Evolutionary conservation across 139 green algal genomes (phyloP), one percentile per base, ranked within the genome.

Genomic region (Pleodorina starrii): DNA sequence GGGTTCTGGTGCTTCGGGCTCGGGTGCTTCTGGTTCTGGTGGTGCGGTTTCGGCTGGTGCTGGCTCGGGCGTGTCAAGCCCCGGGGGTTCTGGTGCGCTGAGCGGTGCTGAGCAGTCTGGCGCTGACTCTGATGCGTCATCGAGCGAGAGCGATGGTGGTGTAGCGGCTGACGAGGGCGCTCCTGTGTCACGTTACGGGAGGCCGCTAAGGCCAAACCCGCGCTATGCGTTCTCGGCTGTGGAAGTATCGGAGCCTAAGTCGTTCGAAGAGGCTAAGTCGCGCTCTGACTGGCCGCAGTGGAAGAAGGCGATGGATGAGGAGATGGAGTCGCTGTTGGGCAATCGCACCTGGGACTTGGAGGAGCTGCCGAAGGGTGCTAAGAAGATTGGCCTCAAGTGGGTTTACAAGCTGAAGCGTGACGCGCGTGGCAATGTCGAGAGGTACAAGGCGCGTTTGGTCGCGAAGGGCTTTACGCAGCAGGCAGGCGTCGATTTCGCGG

Each of bases 371-470:
- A 12, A 35, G 11, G 74, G 82, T 5, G 46, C 42, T 5, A 76
- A 50, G 48, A 35, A 80, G 1, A 83, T 95, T 44, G 86, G 85
- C 77, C 29, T 77, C 19, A 93, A 92, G 54, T 94, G 92, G 88
- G 89, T 93, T 0, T 93, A 79, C 86, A 93, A 92, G 78, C 38
- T 91, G 5, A 95, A 95, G 88, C 43, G 79, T 0, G 80, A 90
- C 38, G 54, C 50, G 1, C 23, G 82, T 46, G 90, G 90, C 44
- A 92, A 88, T 46, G 91, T 94, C 36, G 90, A 91, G 89, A 71
- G 91, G 6, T 94, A 92, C 85, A 96, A 95, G 86, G 90, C 91
- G 10, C 77, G 92, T 5, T 82, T 95, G 19, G 91, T 96, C 10
- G 91, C 89, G 38, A 94, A 94, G 78, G 92, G 92, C n/a, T 94